Percentiles rank a stretch among this genome's conserved stretches.
phyloP scores from a whole-genome alignment of 2,329 filamentous ascomycete genomes.

The Rugonectria rugulosa region DNA sequence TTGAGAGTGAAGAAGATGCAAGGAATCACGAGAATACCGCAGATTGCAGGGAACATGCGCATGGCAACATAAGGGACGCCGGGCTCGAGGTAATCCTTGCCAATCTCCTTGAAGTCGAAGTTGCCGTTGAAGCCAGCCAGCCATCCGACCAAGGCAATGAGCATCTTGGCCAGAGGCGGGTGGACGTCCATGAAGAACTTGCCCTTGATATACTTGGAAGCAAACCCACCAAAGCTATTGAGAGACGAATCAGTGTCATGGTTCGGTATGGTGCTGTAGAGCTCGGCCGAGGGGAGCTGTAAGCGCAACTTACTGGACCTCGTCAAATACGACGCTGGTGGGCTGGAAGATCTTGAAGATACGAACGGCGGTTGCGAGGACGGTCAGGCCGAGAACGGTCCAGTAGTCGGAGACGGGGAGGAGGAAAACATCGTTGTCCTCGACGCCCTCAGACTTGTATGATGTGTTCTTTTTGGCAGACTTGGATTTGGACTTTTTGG shows the following conservation, averaged over 20 bases:
- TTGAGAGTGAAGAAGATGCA: slow-evolving; percentile 96
- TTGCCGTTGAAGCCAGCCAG: slow-evolving; percentile 92
- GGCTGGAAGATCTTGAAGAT: slow-evolving; percentile 97
- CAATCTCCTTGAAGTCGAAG: slow-evolving; percentile 99
- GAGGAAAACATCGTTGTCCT: slow-evolving; percentile 90
- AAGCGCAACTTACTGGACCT: slow-evolving; percentile 83
- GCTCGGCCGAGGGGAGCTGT: no score
- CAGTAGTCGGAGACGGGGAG: slow-evolving; percentile 86
- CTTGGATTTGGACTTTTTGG: slow-evolving; percentile 22
- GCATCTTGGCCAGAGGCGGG: slow-evolving; percentile 92
- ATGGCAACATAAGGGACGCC: slow-evolving; percentile 97
- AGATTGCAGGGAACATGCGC: slow-evolving; percentile 89
- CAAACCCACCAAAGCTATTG: slow-evolving; percentile 92
- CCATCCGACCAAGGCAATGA: slow-evolving; percentile 95
- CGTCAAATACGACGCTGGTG: slow-evolving; percentile 96
- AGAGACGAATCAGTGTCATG: not conserved
- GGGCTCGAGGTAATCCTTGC: slow-evolving; percentile 96
- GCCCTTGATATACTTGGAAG: slow-evolving; percentile 99
- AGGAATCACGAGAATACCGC: slow-evolving; percentile 87
- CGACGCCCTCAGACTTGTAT: slow-evolving; percentile 80
- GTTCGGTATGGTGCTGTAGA: slow-evolving; percentile 23
- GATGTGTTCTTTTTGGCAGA: slow-evolving; percentile 52
- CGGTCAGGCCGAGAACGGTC: slow-evolving; percentile 74
- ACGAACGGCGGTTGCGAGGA: slow-evolving; percentile 80
- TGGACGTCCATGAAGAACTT: slow-evolving; percentile 99